Conservation (phyloP, 2,329 filamentous ascomycete genomes). For the Nemania serpens region DNA sequence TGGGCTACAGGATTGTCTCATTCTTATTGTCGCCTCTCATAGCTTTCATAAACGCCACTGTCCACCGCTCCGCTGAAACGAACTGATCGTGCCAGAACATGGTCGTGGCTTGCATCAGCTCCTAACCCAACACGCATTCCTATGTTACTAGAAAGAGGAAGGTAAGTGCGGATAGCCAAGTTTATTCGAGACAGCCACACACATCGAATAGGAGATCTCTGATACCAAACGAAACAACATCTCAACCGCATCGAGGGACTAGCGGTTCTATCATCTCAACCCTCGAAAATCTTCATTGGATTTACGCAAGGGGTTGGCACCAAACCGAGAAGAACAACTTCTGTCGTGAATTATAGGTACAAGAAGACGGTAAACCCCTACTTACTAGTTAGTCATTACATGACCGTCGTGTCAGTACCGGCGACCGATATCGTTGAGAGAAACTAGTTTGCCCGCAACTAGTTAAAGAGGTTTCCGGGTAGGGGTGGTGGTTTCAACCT, state of each 20-base stretch:
- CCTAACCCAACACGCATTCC: not conserved
- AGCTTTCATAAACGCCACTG: not conserved
- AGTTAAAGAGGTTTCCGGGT: slow-evolving; percentile 6
- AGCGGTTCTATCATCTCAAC: slow-evolving; percentile 19
- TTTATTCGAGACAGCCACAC: slow-evolving; percentile 6
- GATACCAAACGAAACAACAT: slow-evolving; percentile 12
- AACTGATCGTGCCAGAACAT: not conserved
- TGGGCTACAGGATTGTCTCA: not conserved
- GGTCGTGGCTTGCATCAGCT: not conserved
- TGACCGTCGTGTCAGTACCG: not conserved
- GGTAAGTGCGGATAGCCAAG: slow-evolving; percentile 1
- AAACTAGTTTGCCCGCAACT: slow-evolving; percentile 5
- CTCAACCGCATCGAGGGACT: slow-evolving; percentile 5
- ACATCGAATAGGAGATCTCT: not conserved
- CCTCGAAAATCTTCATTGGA: slow-evolving; percentile 5
- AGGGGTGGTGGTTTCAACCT: slow-evolving; percentile 25
- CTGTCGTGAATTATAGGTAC: not conserved
- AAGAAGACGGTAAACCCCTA: not conserved
- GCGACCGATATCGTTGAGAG: slow-evolving; percentile 2
- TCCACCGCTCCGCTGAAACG: not conserved
- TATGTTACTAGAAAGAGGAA: slow-evolving; percentile 12
- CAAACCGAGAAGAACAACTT: slow-evolving; percentile 8
- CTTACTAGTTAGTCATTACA: not conserved
- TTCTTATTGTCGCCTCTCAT: not conserved
- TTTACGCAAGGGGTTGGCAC: slow-evolving; percentile 12